Base-by-base conservation (phyloP, 2,329 filamentous ascomycete species). In the Exophiala xenobiotica region DNA sequence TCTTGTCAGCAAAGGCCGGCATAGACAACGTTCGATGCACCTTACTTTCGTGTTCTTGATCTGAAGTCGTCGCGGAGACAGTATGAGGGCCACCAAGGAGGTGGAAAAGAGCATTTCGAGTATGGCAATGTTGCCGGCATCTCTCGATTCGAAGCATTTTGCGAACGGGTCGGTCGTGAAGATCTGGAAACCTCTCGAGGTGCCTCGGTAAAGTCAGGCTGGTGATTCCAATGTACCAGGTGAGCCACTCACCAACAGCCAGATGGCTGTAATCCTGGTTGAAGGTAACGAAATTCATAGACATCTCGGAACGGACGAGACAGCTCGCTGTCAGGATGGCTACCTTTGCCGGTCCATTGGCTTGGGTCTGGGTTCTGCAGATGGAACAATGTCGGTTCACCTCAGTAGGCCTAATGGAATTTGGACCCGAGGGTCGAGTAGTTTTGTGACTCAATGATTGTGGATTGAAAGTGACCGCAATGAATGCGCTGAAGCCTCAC, bases 81-180 rank as follows among this genome's bases (percentile, higher is more conserved):
- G 78, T 57, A 96, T 91, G 48, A 97, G 79, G 46, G 93, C 93
- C 51, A 99, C 92, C 27, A 99, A 82, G 2, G 93, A 97, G 24
- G 93, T 97, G 24, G 92, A 96, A 72, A 99, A 99, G 59, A 99
- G 83, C 91, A 97, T 97, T 75, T 99, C 93, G 64, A 97, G 86
- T 60, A 96, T 90, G 40, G 90, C 88, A 48, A 99, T 92, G 70
- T 97, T 95, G 54, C 89, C 90, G 19, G 57, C 57, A 67, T 97
- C 90, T 68, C 92, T 88, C 65, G 89, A 93, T 68, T 91, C 92
- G 71, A 93, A 96, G 66, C 91, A 90, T 72, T 95, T 93, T 62
- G 87, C 86, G 70, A 97, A 99, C 0, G 93, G 92, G 61, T 97
- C 93, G 59, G 92, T 97, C 61, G 90, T 92, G 73, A 96, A 99